These are phyloP conservation scores for sorghum (Sorghum bicolor) DNA, from an alignment of 176 grass and related monocot genomes.

Conservation along the genomic window DNA sequence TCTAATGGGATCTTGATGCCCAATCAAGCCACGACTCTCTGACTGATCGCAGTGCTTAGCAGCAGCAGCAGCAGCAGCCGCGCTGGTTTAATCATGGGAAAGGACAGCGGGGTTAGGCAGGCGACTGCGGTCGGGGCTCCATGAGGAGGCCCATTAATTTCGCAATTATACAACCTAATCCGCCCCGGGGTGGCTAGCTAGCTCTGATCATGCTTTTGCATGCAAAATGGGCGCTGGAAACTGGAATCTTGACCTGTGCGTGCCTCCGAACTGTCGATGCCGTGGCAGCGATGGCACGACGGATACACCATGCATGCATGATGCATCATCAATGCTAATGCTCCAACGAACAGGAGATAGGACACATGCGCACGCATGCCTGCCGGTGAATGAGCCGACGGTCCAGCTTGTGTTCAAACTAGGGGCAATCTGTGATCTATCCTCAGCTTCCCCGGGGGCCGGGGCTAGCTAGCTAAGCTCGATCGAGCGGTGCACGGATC, in stretches of 20 bases:
- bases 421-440: not conserved
- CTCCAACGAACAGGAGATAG: not conserved
- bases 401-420: slow-evolving; percentile 42
- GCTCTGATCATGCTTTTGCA: not conserved
- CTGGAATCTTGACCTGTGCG: slow-evolving; percentile 31
- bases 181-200: not conserved
- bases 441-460: not conserved
- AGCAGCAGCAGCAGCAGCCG: too few relatives aligned
- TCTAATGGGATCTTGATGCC: not conserved
- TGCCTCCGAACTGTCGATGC: not conserved
- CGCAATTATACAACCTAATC: slow-evolving; percentile 21
- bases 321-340: not conserved
- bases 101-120: slow-evolving; percentile 21
- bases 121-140: not conserved
- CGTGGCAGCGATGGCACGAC: not conserved
- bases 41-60: not conserved
- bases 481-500: not conserved
- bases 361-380: slow-evolving; percentile 13
- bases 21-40: not conserved
- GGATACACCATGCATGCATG: not conserved
- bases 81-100: slow-evolving; percentile 14
- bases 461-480: not conserved
- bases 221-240: not conserved
- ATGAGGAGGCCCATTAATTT: not conserved
- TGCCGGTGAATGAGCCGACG: not conserved